A percentile compares a stretch with the other conserved stretches of the same genome.
Evolutionary conservation across 2,329 filamentous ascomycete species (phyloP).

Genomic region (Pseudogymnoascus sp.): DNA sequence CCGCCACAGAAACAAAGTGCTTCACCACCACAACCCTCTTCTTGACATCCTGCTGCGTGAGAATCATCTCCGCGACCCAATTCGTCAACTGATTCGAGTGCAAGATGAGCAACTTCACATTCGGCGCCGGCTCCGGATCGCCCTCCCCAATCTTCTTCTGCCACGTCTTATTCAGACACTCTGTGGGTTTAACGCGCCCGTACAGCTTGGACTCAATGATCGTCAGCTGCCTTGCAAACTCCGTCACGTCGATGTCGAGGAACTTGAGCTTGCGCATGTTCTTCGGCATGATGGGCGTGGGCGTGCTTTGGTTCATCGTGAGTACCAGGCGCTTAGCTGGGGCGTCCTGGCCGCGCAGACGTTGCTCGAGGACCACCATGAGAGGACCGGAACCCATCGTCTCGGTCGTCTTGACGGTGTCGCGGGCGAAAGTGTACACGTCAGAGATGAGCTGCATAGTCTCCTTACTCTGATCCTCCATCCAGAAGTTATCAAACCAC

Average conservation of each 20-base stretch:
- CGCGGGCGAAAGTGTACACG: conserved; percentile 83
- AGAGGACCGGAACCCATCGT: conserved; percentile 81
- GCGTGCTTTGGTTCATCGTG: conserved; percentile 74
- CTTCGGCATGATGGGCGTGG: conserved; percentile 87
- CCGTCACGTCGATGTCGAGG: conserved; percentile 87
- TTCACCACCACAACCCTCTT: conserved; percentile 96
- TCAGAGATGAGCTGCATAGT: conserved; percentile 79
- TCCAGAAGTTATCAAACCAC: conserved; percentile 99
- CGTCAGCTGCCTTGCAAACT: conserved; percentile 95
- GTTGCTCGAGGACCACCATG: conserved; percentile 81
- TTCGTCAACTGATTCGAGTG: conserved; percentile 99
- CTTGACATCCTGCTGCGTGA: conserved; percentile 89
- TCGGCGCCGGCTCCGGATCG: conserved; percentile 78
- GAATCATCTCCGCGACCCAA: conserved; percentile 98
- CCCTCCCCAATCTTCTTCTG: conserved; percentile 85
- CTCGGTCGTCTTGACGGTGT: conserved; percentile 86
- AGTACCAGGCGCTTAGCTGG: conserved; percentile 79
- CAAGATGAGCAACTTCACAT: conserved; percentile 91
- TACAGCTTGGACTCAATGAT: conserved; percentile 95
- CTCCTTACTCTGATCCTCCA: conserved; percentile 83
- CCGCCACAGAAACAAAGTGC: conserved; percentile 92
- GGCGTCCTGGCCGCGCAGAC: conserved; percentile 79
- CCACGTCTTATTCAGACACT: conserved; percentile 98
- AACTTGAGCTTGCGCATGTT: conserved; percentile 99
- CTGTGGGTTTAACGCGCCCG: conserved; percentile 89